phyloP scores from a whole-genome alignment of 345 rosid genomes.

The Tarenaya hassleriana region DNA sequence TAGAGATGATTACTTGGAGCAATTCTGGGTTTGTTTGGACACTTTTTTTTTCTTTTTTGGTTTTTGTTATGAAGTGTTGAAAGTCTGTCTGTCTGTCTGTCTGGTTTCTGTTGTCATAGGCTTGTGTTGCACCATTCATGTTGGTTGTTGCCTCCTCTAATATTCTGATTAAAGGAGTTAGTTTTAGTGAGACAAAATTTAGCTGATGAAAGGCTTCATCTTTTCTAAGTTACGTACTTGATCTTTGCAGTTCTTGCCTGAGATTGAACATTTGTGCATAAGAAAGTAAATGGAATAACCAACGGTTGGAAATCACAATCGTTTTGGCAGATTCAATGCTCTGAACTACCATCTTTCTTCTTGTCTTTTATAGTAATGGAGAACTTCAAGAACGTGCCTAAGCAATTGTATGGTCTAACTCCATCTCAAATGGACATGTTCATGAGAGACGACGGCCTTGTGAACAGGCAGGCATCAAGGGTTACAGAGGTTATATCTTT shows the following conservation, averaged over 20 bases:
- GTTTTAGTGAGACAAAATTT: not conserved
- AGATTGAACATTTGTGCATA: not conserved
- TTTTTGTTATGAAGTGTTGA: no score
- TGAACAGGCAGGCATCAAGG: conserved; percentile 51
- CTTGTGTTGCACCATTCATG: not conserved
- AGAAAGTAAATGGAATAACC: not conserved
- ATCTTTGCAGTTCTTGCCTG: conserved; percentile 9
- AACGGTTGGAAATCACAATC: not conserved
- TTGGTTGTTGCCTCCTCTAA: not conserved
- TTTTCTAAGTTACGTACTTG: not conserved
- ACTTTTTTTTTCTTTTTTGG: no score
- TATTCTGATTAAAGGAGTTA: not conserved
- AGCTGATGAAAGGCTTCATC: not conserved
- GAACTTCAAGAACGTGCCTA: conserved; percentile 74
- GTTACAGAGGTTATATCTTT: conserved; percentile 56
- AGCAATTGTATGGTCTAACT: conserved; percentile 68
- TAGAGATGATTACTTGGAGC: no score
- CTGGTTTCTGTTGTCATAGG: not conserved
- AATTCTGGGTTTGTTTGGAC: no score
- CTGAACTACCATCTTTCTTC: not conserved
- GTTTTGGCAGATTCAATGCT: conserved; percentile 5
- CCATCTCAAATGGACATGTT: conserved; percentile 87
- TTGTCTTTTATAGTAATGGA: conserved; percentile 53
- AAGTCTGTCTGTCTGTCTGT: not conserved
- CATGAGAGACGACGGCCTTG: conserved; percentile 78